Conservation (phyloP, 208 protist species). For the Crithidia brevicula region DNA sequence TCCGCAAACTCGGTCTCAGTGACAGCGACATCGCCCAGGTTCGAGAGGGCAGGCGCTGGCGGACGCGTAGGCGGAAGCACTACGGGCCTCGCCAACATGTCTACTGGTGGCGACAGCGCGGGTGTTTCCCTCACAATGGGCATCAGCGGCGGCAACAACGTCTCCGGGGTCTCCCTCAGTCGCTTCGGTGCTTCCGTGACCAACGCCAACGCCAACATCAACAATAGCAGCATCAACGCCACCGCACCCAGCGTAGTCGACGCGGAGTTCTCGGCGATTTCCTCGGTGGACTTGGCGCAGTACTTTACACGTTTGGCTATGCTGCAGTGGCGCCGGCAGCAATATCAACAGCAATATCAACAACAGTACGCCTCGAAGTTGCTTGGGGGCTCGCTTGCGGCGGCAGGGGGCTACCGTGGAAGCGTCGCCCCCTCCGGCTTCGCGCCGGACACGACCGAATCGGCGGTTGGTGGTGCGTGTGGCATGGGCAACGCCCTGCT, state of each 20-base stretch:
- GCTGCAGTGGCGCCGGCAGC: constrained; percentile 23
- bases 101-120: neutral
- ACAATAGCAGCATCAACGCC: constrained; percentile 6
- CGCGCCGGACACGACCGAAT: neutral
- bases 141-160: neutral
- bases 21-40: neutral
- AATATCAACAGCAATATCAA: constrained; percentile 9
- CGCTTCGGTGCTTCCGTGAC: neutral
- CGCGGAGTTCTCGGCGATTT: constrained; percentile 18
- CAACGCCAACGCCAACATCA: neutral
- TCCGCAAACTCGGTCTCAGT: constrained; percentile 2
- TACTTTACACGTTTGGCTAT: constrained; percentile 20
- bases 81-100: neutral
- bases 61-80: neutral
- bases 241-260: constrained; percentile 5
- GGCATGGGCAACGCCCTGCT: constrained; percentile 1
- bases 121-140: constrained; percentile 6
- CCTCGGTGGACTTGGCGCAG: constrained; percentile 29
- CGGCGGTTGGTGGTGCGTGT: neutral
- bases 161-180: neutral
- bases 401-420: neutral
- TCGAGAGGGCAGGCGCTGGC: neutral
- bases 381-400: neutral
- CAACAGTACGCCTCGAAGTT: neutral
- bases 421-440: neutral